Evolutionary conservation across 225 moss, liverwort and hornwort species (phyloP).

Genomic region (Lunularia cruciata): DNA sequence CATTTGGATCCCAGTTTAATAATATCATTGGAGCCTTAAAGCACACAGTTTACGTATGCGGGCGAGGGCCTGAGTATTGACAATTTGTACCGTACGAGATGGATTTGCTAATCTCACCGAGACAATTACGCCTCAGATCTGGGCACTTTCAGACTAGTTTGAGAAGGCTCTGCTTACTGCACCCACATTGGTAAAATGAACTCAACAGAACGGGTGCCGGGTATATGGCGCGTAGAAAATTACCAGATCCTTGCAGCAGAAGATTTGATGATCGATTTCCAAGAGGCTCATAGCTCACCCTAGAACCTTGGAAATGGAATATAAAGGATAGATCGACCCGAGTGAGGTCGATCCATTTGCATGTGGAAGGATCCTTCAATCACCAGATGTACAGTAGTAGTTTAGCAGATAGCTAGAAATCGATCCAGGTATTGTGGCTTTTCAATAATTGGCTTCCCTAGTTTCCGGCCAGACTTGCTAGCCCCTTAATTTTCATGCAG

Average conservation of each 20-base stretch:
- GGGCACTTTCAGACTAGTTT: background rate
- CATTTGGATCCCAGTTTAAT: no score
- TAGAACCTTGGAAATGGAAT: background rate
- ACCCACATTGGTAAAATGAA: no score
- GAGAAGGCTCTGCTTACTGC: no score
- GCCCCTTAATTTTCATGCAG: no score
- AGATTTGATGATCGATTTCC: constrained; percentile 6
- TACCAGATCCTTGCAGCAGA: background rate
- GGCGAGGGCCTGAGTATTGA: no score
- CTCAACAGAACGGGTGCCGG: no score
- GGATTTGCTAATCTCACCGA: background rate
- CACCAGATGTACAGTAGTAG: background rate
- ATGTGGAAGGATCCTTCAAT: background rate
- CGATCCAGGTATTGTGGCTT: background rate
- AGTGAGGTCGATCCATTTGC: background rate
- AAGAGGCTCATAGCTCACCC: background rate
- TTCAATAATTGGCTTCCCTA: background rate
- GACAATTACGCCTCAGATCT: background rate
- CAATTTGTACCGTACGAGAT: no score
- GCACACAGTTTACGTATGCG: no score
- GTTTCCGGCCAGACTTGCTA: background rate
- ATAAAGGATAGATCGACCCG: background rate
- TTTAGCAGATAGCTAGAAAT: background rate
- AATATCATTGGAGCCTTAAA: no score
- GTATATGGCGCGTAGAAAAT: background rate